Conservation (phyloP, 805 yeast genomes). For the Kluyveromyces aestuarii region DNA sequence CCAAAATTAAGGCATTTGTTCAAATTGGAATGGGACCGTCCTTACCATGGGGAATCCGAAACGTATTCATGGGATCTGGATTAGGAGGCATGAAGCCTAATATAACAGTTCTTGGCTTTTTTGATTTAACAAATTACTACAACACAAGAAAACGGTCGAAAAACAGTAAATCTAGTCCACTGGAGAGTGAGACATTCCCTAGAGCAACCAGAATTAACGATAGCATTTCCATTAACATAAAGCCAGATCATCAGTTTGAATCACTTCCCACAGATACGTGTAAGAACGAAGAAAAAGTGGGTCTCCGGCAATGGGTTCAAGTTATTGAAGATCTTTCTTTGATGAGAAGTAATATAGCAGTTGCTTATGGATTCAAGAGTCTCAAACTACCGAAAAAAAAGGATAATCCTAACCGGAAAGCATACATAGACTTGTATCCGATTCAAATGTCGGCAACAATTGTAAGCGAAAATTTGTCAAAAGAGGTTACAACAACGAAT, state of each 20-base stretch:
- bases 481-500: slow-evolving; percentile 69
- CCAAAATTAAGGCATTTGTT: slow-evolving; percentile 83
- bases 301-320: slow-evolving; percentile 81
- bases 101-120: slow-evolving; percentile 85
- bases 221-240: slow-evolving; percentile 5
- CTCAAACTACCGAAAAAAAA: slow-evolving; percentile 51
- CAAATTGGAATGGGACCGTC: slow-evolving; percentile 85
- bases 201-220: slow-evolving; percentile 2
- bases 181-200: neutral
- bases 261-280: slow-evolving; percentile 72
- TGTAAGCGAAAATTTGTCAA: slow-evolving; percentile 16
- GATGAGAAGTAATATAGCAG: slow-evolving; percentile 86
- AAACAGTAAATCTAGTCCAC: slow-evolving; percentile 7
- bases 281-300: slow-evolving; percentile 58
- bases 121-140: slow-evolving; percentile 43
- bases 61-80: slow-evolving; percentile 87
- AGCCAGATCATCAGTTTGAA: neutral
- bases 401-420: slow-evolving; percentile 28
- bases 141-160: slow-evolving; percentile 1
- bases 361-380: slow-evolving; percentile 77
- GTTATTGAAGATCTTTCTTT: slow-evolving; percentile 82
- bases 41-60: slow-evolving; percentile 90
- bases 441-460: slow-evolving; percentile 91
- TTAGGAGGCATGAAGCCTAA: slow-evolving; percentile 98
- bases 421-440: slow-evolving; percentile 84